Conservation (phyloP, 768 basidiomycete genomes). For the Suillus americanus region DNA sequence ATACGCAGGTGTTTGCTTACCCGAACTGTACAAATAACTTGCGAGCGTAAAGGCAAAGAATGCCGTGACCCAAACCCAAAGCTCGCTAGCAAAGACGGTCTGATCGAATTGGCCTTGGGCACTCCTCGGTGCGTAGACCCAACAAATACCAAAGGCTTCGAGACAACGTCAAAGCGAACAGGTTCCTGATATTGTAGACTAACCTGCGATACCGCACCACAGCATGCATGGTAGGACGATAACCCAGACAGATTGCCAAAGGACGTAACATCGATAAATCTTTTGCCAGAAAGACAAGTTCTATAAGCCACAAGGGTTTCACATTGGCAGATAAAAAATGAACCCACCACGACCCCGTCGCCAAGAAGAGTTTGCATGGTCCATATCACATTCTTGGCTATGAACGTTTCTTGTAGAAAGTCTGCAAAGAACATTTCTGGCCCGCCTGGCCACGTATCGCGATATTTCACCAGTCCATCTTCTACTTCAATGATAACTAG, state of each 20-base stretch:
- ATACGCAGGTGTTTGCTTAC: conserved; percentile 14
- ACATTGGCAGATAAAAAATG: background rate
- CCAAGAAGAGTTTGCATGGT: conserved; percentile 30
- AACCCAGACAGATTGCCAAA: conserved; percentile 30
- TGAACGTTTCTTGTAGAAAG: conserved; percentile 26
- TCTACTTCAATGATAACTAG: conserved; percentile 25
- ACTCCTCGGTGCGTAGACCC: conserved; percentile 11
- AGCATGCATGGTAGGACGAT: conserved; percentile 29
- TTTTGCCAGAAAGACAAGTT: background rate
- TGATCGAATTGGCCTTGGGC: background rate
- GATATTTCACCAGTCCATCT: conserved; percentile 25
- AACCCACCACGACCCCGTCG: conserved; percentile 28
- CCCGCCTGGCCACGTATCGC: conserved; percentile 17
- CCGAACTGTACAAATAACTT: conserved; percentile 33
- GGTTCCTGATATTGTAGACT: background rate
- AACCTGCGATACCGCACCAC: conserved; percentile 28
- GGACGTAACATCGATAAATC: conserved; percentile 31
- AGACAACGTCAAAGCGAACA: background rate
- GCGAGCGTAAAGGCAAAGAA: conserved; percentile 32
- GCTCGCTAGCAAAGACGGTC: background rate
- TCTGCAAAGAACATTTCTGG: conserved; percentile 26
- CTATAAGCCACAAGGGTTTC: background rate
- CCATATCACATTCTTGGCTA: conserved; percentile 26
- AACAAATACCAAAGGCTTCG: conserved; percentile 19
- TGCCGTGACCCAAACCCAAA: conserved; percentile 34